Evolutionary conservation across 805 yeast genomes (phyloP), one percentile per base, ranked within the genome.

Genomic region (Saturnispora hagleri): DNA sequence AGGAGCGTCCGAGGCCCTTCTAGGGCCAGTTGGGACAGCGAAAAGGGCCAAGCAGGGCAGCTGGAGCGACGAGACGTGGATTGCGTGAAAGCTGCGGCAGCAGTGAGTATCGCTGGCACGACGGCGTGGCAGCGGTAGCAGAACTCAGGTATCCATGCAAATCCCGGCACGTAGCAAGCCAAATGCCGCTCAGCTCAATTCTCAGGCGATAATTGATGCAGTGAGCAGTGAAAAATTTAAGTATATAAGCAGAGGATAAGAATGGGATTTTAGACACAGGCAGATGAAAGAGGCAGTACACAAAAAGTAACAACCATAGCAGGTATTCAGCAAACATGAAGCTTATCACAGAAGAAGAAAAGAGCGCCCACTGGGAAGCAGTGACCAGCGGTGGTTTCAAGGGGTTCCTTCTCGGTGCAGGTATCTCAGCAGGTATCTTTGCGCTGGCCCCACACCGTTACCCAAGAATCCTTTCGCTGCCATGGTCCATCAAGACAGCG

Each of bases 401-500:
- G 43, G 62, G 62, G 22, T n/a, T 53, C 8, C 53, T 54, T 3
- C 40, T 65, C 13, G 96, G 96, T 50, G 62, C 77, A 1, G 67
- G 71, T 4, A 59, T 80, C n/a, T 78, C 91, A 3, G 69, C 70
- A 15, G 80, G 80, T 13, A 65, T 82, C 47, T 79, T 74, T 60
- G 76, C 75, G 46, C 60, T 72, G 27, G 81, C 80, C 33, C 77
- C 77, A 7, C 69, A 69, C 54, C 67, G 67, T 52, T 77, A 59
- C 57, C 82, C 82, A 27, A 53, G 52, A 43, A 59, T 68, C 8
- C 69, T 77, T 59, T 68, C 63, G 34, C 58, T 77, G 57, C 73
- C 83, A n/a, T 80, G 75, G 73, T 72, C 80, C 13, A 70, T 82
- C 55, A 74, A 76, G 57, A 81, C 91, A 2, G 87, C 88, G 6